A percentile compares a stretch with the other conserved stretches of the same genome.
phyloP scores from a whole-genome alignment of 306 rosid genomes.

The Ormosia emarginata region DNA sequence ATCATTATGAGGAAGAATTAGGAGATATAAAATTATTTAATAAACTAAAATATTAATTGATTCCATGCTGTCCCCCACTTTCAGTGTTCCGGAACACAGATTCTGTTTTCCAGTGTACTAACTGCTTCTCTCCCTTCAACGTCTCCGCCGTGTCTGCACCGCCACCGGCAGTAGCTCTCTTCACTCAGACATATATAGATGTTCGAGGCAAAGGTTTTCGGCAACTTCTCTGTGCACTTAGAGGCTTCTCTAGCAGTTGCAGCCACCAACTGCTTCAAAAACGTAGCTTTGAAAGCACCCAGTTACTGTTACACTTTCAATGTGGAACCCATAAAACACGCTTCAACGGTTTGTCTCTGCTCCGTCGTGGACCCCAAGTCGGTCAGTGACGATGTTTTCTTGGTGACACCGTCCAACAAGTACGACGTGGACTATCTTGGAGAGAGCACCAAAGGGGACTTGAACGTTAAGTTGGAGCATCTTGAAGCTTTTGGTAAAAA shows the following conservation, averaged over 20 bases:
- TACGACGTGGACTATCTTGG: slow-evolving; percentile 88
- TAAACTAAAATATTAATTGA: too few species aligned
- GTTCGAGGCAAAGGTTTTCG: slow-evolving; percentile 23
- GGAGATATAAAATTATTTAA: too few species aligned
- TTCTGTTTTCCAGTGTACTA: background rate
- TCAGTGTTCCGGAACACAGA: background rate
- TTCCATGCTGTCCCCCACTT: too few species aligned
- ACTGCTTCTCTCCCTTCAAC: background rate
- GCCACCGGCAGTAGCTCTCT: background rate
- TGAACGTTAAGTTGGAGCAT: slow-evolving; percentile 73
- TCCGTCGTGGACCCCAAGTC: slow-evolving; percentile 44
- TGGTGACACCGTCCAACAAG: slow-evolving; percentile 60
- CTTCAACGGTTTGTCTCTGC: background rate
- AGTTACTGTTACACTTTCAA: background rate
- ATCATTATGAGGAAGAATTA: too few species aligned
- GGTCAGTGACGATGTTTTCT: slow-evolving; percentile 51
- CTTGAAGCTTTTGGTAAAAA: slow-evolving; percentile 68
- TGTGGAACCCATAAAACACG: background rate
- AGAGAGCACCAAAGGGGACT: slow-evolving; percentile 91
- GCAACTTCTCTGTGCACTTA: slow-evolving; percentile 14
- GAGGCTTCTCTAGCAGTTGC: slow-evolving; percentile 28
- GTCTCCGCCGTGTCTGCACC: background rate
- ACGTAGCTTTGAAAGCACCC: slow-evolving; percentile 9
- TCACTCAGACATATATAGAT: slow-evolving; percentile 17
- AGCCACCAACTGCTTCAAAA: slow-evolving; percentile 11